Evolutionary conservation across 2,329 filamentous ascomycete species (phyloP).

Genomic region (Orbilia javanica): DNA sequence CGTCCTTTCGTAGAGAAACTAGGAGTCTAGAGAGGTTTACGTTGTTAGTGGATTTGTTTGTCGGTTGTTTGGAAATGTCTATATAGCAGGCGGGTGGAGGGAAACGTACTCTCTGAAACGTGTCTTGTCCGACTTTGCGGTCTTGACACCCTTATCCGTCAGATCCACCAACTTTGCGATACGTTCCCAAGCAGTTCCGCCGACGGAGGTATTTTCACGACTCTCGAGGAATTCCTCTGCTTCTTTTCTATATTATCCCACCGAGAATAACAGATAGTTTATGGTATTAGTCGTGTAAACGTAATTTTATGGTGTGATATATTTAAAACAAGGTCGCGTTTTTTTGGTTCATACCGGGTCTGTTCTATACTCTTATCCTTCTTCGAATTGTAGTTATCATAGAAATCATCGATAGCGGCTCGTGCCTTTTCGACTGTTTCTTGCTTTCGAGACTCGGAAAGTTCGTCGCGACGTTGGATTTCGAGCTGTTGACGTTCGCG

Average conservation of each 20-base stretch:
- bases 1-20: conserved; percentile 88
- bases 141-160: conserved; percentile 89
- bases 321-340: not conserved
- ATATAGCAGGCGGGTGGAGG: not conserved
- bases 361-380: conserved; percentile 93
- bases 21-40: conserved; percentile 69
- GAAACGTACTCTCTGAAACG: conserved; percentile 80
- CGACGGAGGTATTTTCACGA: conserved; percentile 91
- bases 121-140: conserved; percentile 91
- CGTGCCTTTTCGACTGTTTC: conserved; percentile 90
- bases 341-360: conserved; percentile 72
- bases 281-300: not conserved
- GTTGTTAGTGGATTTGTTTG: not conserved
- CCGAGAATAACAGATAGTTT: conserved; percentile 5
- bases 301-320: not conserved
- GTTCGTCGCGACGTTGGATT: conserved; percentile 84
- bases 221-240: conserved; percentile 91
- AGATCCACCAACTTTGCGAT: conserved; percentile 98
- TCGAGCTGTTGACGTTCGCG: conserved; percentile 86
- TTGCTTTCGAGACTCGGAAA: conserved; percentile 83
- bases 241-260: conserved; percentile 73
- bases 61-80: not conserved
- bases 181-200: conserved; percentile 97
- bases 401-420: conserved; percentile 97
- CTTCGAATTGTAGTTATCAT: conserved; percentile 99